Evolutionary conservation across 228 moss, liverwort and hornwort genomes (phyloP).

Genomic region (Sphagnum fallax): DNA sequence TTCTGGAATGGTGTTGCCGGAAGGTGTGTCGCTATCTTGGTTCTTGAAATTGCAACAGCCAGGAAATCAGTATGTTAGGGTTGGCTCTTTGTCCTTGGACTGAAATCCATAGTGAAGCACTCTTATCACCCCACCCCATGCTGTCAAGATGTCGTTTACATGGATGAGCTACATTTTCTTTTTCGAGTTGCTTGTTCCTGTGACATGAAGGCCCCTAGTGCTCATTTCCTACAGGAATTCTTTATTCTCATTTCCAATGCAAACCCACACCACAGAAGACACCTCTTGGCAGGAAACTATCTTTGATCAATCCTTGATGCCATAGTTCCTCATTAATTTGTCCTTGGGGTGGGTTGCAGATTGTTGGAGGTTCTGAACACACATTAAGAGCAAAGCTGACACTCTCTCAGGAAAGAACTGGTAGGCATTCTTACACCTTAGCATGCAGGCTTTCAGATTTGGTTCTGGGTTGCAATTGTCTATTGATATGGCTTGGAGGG

Average conservation of each 20-base stretch:
- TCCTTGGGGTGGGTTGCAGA: slow-evolving; percentile 23
- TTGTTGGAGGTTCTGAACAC: slow-evolving; percentile 91
- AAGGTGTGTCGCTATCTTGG: slow-evolving; percentile 38
- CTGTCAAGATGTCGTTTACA: no score
- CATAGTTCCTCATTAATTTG: no score
- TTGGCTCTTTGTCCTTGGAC: not conserved
- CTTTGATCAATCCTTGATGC: no score
- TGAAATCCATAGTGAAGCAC: no score
- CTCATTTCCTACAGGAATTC: not conserved
- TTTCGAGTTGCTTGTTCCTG: no score
- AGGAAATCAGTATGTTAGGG: not conserved
- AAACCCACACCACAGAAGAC: no score
- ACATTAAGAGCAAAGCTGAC: slow-evolving; percentile 85
- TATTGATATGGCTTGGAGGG: no score
- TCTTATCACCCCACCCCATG: no score
- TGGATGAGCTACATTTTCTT: no score
- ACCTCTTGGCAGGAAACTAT: no score
- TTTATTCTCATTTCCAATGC: not conserved
- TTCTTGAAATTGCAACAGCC: not conserved
- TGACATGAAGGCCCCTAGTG: not conserved
- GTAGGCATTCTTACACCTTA: slow-evolving; percentile 24
- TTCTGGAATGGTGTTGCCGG: slow-evolving; percentile 85
- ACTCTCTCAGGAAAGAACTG: slow-evolving; percentile 77
- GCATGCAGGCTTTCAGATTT: not conserved
- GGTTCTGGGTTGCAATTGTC: not conserved